A percentile compares a stretch with the other conserved stretches of the same genome.
Conservation (phyloP, 768 basidiomycete genomes). For the Cystobasidiopsis lactophilus region DNA sequence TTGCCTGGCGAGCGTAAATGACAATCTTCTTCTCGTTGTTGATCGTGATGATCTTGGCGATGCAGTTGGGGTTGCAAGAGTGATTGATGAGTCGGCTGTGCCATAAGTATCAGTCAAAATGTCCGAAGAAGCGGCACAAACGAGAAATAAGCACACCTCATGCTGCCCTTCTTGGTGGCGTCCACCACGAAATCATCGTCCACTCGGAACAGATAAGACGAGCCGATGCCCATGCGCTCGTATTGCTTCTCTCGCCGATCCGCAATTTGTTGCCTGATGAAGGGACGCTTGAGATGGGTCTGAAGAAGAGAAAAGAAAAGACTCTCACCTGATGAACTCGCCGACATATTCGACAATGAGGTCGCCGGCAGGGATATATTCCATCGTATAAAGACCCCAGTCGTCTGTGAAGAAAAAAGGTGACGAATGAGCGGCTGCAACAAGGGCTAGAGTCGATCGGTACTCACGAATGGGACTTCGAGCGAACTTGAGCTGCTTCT, state of each 20-base stretch:
- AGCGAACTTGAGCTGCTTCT: slow-evolving; percentile 84
- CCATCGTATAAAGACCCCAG: slow-evolving; percentile 96
- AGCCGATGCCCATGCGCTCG: slow-evolving; percentile 89
- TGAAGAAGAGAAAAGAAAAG: background rate
- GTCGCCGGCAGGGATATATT: slow-evolving; percentile 66
- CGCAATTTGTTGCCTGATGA: slow-evolving; percentile 38
- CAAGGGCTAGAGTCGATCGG: background rate
- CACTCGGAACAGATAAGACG: slow-evolving; percentile 90
- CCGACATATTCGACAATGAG: slow-evolving; percentile 99
- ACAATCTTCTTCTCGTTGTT: slow-evolving; percentile 48
- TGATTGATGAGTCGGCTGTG: slow-evolving; percentile 88
- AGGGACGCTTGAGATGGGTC: background rate
- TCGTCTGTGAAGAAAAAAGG: slow-evolving; percentile 33
- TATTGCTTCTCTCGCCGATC: slow-evolving; percentile 94
- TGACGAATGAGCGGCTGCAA: too few species aligned
- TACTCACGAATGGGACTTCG: slow-evolving; percentile 54
- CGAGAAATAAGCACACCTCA: slow-evolving; percentile 45
- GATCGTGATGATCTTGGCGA: slow-evolving; percentile 33
- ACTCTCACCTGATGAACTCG: slow-evolving; percentile 44
- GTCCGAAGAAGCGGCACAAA: background rate
- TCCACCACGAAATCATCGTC: slow-evolving; percentile 97
- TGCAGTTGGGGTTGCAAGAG: slow-evolving; percentile 66
- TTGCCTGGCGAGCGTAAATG: slow-evolving; percentile 91
- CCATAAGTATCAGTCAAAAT: slow-evolving; percentile 6
- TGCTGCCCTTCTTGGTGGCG: slow-evolving; percentile 95